Conservation (phyloP, 1,139 yeast species). For the Taphrina betulina region DNA sequence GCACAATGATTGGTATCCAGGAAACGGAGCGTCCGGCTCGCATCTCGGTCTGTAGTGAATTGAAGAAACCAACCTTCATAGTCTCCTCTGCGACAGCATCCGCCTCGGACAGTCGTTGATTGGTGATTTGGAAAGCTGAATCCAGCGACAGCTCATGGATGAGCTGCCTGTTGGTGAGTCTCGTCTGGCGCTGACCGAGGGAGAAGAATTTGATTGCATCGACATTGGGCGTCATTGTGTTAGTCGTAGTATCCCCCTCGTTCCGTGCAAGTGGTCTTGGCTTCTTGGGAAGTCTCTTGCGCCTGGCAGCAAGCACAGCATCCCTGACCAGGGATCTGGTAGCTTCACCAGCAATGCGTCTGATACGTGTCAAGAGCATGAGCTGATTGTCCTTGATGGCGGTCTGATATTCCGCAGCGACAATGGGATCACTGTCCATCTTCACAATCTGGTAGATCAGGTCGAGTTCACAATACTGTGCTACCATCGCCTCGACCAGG, state of each 20-base stretch:
- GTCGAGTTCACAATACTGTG: conserved; percentile 31
- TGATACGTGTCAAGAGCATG: conserved; percentile 10
- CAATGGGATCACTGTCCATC: conserved; percentile 22
- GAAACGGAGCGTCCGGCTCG: conserved; percentile 2
- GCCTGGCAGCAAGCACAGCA: conserved; percentile 18
- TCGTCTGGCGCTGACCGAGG: conserved; percentile 9
- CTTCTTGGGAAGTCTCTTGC: conserved; percentile 1
- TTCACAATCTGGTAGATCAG: conserved; percentile 24
- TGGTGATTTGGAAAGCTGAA: conserved; percentile 10
- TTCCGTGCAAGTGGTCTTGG: not conserved
- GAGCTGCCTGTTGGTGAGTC: conserved; percentile 25
- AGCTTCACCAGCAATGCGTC: conserved; percentile 22
- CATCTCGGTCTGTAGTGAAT: conserved; percentile 7
- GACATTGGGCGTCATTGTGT: not conserved
- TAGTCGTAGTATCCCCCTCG: not conserved
- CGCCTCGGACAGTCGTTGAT: not conserved
- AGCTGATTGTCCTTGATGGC: conserved; percentile 24
- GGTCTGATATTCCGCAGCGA: conserved; percentile 26
- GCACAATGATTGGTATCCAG: conserved; percentile 27
- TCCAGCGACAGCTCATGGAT: conserved; percentile 33
- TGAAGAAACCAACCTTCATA: conserved; percentile 14
- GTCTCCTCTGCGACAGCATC: conserved; percentile 1
- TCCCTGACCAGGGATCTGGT: conserved; percentile 1
- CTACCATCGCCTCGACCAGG: conserved; percentile 25
- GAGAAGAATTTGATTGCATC: conserved; percentile 11